Evolutionary conservation across 768 basidiomycete genomes (phyloP), one percentile per base, ranked within the genome.

Genomic region (Hortiboletus campestris): DNA sequence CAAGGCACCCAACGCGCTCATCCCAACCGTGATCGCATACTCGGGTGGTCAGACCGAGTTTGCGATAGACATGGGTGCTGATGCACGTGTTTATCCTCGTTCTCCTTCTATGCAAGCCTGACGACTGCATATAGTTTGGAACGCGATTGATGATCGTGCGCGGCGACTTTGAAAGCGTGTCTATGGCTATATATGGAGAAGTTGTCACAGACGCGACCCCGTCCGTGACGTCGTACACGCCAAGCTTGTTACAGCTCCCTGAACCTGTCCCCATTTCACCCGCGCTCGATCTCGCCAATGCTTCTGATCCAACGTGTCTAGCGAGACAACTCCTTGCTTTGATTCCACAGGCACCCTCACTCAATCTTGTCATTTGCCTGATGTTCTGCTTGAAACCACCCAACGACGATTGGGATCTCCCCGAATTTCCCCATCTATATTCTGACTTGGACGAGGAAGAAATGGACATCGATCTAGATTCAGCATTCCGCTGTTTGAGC

Each of bases 101-200:
- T 20, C 12, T 19, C 38, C 4, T 46, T 45, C 10, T 28, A 5
- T 29, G 41, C n/a, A 10, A 19, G 16, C 52, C 52, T 63, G 41
- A 61, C 43, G 11, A 53, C 32, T 36, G 44, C 34, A 31, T 51
- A 17, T 66, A 89, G 86, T 84, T 81, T 67, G 81, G 85, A 4
- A 90, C 89, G 20, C 85, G 90, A 42, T 75, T 92, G 31, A 84
- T 93, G 80, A 88, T 92, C 54, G 78, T 93, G 58, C 86, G 85
- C 63, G 91, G 90, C n/a, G 75, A 80, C 35, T 91, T 90, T 67
- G 73, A 81, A 46, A 75, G 74, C 55, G 72, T 89, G 19, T 88
- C 89, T 11, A 70, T 69, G 61, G 68, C 64, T 49, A 75, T 80
- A 56, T 80, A 80, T 49, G 80, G 80, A 20, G 80, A 88, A 32